phyloP scores from a whole-genome alignment of 768 basidiomycete genomes.

The Russula sp. region DNA sequence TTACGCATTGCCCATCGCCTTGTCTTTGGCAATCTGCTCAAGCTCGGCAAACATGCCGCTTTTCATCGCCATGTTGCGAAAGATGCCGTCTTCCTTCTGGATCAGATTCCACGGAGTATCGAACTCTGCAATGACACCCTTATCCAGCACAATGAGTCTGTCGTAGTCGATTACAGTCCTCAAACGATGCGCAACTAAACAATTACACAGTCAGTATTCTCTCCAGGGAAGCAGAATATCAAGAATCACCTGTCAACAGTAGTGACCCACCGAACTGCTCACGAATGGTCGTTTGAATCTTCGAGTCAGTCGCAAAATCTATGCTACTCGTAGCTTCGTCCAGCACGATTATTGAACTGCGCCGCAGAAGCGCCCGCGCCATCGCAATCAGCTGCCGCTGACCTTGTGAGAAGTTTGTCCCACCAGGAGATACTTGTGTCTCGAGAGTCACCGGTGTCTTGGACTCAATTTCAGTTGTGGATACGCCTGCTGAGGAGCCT shows the following conservation, averaged over 20 bases:
- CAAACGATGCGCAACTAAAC: slow-evolving; percentile 62
- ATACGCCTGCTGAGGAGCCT: slow-evolving; percentile 32
- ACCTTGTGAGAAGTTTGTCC: slow-evolving; percentile 88
- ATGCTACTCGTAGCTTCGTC: slow-evolving; percentile 86
- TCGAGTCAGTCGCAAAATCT: slow-evolving; percentile 81
- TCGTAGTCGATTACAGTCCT: slow-evolving; percentile 78
- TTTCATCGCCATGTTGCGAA: slow-evolving; percentile 48
- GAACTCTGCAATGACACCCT: slow-evolving; percentile 42
- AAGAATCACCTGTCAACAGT: slow-evolving; percentile 56
- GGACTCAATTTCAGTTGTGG: slow-evolving; percentile 45
- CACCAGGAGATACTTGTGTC: slow-evolving; percentile 77
- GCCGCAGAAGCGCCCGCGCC: slow-evolving; percentile 70
- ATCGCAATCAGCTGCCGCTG: slow-evolving; percentile 84
- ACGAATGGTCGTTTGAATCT: slow-evolving; percentile 83
- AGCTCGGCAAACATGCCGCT: slow-evolving; percentile 58
- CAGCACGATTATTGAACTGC: slow-evolving; percentile 66
- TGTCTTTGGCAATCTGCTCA: slow-evolving; percentile 48
- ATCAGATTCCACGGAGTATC: slow-evolving; percentile 48
- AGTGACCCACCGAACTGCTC: slow-evolving; percentile 75
- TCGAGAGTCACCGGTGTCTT: slow-evolving; percentile 59
- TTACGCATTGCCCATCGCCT: slow-evolving; percentile 20
- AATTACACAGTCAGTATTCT: slow-evolving; percentile 12
- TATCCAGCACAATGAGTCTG: slow-evolving; percentile 73
- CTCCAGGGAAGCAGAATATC: slow-evolving; percentile 16
- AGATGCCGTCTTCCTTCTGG: slow-evolving; percentile 39